Evolutionary conservation across 352 stramenopile species (phyloP).

Genomic region (Pilasporangium apinafurcum): DNA sequence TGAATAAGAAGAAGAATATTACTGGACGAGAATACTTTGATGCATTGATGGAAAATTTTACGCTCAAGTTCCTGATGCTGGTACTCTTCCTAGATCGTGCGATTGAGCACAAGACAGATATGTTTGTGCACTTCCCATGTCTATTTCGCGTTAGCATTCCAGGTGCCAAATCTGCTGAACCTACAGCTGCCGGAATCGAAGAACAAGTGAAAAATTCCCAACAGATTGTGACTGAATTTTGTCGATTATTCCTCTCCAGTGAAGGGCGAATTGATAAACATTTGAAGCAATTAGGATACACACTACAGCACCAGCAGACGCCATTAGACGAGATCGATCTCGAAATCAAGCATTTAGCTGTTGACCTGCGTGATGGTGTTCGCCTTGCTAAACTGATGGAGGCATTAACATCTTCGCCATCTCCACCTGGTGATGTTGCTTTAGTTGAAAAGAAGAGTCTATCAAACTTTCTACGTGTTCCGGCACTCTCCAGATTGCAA

Average conservation of each 20-base stretch:
- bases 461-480: constrained; percentile 87
- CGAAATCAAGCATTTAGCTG: constrained; percentile 86
- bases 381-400: constrained; percentile 92
- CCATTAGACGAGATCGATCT: constrained; percentile 94
- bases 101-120: constrained; percentile 64
- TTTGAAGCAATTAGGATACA: constrained; percentile 83
- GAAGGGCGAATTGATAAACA: constrained; percentile 96
- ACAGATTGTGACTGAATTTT: constrained; percentile 90
- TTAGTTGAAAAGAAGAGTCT: constrained; percentile 20
- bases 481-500: constrained; percentile 91
- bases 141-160: constrained; percentile 70
- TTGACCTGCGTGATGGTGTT: constrained; percentile 96
- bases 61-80: constrained; percentile 90
- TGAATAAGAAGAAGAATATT: constrained; percentile 62
- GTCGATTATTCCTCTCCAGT: constrained; percentile 87
- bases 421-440: background rate
- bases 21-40: constrained; percentile 75
- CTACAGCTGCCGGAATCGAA: constrained; percentile 5
- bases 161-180: constrained; percentile 3
- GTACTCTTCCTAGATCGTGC: constrained; percentile 91
- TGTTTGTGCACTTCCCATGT: constrained; percentile 80
- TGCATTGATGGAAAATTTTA: constrained; percentile 81
- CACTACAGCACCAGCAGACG: constrained; percentile 87
- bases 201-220: constrained; percentile 89
- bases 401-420: constrained; percentile 45